phyloP scores from a whole-genome alignment of 441 rosid genomes.

The Erodium texanum region DNA sequence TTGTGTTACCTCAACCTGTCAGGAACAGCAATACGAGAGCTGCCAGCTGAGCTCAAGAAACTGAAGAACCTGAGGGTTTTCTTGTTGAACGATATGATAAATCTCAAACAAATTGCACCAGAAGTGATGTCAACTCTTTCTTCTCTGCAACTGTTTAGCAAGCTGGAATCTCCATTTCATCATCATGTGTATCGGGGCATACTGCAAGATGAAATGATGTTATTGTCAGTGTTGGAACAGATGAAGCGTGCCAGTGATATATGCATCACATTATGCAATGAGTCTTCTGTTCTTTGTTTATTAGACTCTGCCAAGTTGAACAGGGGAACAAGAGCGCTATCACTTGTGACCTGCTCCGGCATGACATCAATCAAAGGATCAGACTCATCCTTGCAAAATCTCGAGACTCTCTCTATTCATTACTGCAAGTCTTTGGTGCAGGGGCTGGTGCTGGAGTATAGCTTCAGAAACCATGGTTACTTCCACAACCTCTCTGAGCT shows the following conservation, averaged over 20 bases:
- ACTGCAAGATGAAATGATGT: neutral
- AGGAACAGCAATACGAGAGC: neutral
- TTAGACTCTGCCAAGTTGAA: neutral
- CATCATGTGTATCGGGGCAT: neutral
- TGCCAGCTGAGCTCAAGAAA: slow-evolving; percentile 8
- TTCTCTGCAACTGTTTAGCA: slow-evolving; percentile 12
- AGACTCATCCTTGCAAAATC: slow-evolving; percentile 1
- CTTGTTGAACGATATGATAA: neutral
- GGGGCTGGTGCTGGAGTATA: neutral
- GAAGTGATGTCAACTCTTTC: slow-evolving; percentile 18
- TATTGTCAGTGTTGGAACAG: slow-evolving; percentile 6
- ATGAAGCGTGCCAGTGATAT: slow-evolving; percentile 10
- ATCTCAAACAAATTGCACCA: neutral
- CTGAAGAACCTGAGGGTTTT: slow-evolving; percentile 6
- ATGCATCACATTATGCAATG: slow-evolving; percentile 8
- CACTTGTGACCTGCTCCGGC: neutral
- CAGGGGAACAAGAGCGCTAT: neutral
- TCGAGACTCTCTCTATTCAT: slow-evolving; percentile 11
- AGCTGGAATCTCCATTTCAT: neutral
- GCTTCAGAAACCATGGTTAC: neutral
- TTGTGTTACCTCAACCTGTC: slow-evolving; percentile 27
- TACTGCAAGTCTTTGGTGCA: slow-evolving; percentile 3
- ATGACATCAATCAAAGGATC: neutral
- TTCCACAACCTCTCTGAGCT: slow-evolving; percentile 2
- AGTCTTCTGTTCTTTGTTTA: neutral